A percentile compares a stretch with the other conserved stretches of the same genome.
These are phyloP conservation scores for Crithidia mellificae DNA, from an alignment of 208 protist species.

Conservation along the genomic window DNA sequence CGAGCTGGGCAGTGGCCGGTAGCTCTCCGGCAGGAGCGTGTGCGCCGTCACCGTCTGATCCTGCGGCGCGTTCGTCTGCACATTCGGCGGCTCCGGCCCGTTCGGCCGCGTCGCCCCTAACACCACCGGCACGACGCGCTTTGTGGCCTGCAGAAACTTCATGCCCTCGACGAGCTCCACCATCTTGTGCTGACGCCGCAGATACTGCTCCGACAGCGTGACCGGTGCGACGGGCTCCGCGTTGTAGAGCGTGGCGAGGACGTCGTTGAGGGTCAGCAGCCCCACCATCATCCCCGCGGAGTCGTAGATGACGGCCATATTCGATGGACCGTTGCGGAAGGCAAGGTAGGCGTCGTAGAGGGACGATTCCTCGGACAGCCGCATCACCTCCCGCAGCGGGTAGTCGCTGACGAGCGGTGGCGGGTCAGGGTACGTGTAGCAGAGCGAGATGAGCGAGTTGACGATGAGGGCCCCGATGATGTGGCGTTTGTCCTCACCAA, in stretches of 20 bases:
- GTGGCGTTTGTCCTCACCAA: conserved; percentile 58
- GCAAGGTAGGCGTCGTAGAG: conserved; percentile 70
- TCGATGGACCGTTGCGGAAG: conserved; percentile 52
- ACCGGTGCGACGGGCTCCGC: conserved; percentile 31
- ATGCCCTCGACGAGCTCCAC: conserved; percentile 46
- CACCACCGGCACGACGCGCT: conserved; percentile 21
- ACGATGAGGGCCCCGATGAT: conserved; percentile 88
- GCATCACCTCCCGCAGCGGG: conserved; percentile 65
- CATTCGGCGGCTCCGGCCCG: neutral
- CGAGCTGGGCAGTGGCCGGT: neutral
- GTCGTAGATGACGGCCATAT: conserved; percentile 76
- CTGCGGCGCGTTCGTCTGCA: conserved; percentile 7
- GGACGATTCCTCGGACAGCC: conserved; percentile 48
- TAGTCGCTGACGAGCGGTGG: conserved; percentile 68
- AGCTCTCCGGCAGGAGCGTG: conserved; percentile 9
- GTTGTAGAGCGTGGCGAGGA: conserved; percentile 59
- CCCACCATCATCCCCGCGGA: conserved; percentile 52
- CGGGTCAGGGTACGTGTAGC: conserved; percentile 51
- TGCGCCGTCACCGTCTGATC: conserved; percentile 3
- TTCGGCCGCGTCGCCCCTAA: conserved; percentile 7
- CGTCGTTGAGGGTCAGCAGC: conserved; percentile 68
- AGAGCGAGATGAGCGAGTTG: conserved; percentile 78
- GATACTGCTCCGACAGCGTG: conserved; percentile 16
- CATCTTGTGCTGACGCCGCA: conserved; percentile 52
- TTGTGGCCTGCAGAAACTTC: conserved; percentile 45